These are phyloP conservation scores for Kazachstania martiniae DNA, from an alignment of 805 yeast genomes.

Conservation along the genomic window DNA sequence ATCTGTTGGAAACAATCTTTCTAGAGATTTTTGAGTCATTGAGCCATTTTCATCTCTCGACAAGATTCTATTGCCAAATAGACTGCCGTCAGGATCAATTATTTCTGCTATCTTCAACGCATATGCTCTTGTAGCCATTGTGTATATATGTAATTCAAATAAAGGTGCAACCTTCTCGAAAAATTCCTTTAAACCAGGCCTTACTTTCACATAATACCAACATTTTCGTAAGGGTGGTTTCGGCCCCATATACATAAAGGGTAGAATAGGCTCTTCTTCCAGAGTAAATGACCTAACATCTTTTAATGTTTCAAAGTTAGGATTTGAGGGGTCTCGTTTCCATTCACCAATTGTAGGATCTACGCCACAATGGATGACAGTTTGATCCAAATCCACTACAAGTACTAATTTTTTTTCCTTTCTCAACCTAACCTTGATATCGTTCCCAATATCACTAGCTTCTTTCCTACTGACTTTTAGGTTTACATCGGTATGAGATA, in stretches of 20 bases:
- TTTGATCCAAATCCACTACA: conserved; percentile 95
- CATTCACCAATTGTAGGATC: conserved; percentile 96
- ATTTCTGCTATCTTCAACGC: conserved; percentile 83
- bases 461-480: conserved; percentile 76
- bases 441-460: conserved; percentile 73
- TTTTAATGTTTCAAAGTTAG: conserved; percentile 73
- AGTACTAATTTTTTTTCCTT: conserved; percentile 62
- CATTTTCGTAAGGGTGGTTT: conserved; percentile 48
- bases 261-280: conserved; percentile 59
- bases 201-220: conserved; percentile 84
- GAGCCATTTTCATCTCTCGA: conserved; percentile 94
- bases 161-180: conserved; percentile 48
- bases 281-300: conserved; percentile 71
- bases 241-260: conserved; percentile 51
- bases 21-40: conserved; percentile 76
- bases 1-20: conserved; percentile 86
- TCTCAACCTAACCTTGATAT: conserved; percentile 49
- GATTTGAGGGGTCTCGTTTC: conserved; percentile 78
- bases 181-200: conserved; percentile 80
- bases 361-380: conserved; percentile 94
- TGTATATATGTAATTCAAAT: conserved; percentile 89
- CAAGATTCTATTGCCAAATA: conserved; percentile 83
- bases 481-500: conserved; percentile 83
- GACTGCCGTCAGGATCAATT: conserved; percentile 79
- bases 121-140: conserved; percentile 95